Percentiles rank a stretch among this genome's conserved stretches.
Evolutionary conservation across 2,329 filamentous ascomycete species (phyloP).

Genomic region (Monosporascus sp.): DNA sequence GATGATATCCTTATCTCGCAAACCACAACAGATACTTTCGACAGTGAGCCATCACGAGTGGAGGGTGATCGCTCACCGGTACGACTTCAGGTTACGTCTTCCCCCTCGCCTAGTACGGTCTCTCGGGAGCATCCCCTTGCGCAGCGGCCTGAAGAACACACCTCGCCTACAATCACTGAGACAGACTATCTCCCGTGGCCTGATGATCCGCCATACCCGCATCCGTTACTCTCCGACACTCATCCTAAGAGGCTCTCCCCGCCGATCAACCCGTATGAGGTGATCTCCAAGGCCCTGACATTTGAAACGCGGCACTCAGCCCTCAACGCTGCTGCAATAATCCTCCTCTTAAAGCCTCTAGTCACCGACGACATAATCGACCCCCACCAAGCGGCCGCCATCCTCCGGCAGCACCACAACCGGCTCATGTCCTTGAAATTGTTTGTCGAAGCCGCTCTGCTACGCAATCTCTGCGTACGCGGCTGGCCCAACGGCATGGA

Average conservation of each 20-base stretch:
- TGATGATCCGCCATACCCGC: slow-evolving; percentile 51
- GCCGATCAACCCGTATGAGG: slow-evolving; percentile 50
- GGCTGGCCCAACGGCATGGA: slow-evolving; percentile 49
- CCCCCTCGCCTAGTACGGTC: slow-evolving; percentile 8
- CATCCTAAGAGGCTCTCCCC: slow-evolving; percentile 11
- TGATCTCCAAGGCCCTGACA: slow-evolving; percentile 48
- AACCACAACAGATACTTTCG: slow-evolving; percentile 23
- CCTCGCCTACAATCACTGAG: slow-evolving; percentile 43
- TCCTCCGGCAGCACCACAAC: slow-evolving; percentile 55
- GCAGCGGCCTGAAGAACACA: slow-evolving; percentile 31
- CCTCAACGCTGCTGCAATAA: slow-evolving; percentile 55
- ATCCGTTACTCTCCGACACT: slow-evolving; percentile 29
- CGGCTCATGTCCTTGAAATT: slow-evolving; percentile 55
- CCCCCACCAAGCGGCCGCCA: slow-evolving; percentile 47
- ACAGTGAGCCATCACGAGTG: slow-evolving; percentile 15
- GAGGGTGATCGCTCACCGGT: slow-evolving; percentile 6
- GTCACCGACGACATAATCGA: slow-evolving; percentile 52
- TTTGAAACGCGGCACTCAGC: slow-evolving; percentile 54
- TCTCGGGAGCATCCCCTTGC: slow-evolving; percentile 5
- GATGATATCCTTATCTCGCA: slow-evolving; percentile 28
- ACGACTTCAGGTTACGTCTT: slow-evolving; percentile 6
- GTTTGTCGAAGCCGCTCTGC: slow-evolving; percentile 54
- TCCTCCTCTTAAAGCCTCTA: slow-evolving; percentile 54
- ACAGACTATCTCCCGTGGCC: slow-evolving; percentile 56
- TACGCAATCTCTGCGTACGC: slow-evolving; percentile 56